These are phyloP conservation scores for Pochonia chlamydosporia DNA, from an alignment of 2,329 filamentous ascomycete species.

Conservation along the genomic window DNA sequence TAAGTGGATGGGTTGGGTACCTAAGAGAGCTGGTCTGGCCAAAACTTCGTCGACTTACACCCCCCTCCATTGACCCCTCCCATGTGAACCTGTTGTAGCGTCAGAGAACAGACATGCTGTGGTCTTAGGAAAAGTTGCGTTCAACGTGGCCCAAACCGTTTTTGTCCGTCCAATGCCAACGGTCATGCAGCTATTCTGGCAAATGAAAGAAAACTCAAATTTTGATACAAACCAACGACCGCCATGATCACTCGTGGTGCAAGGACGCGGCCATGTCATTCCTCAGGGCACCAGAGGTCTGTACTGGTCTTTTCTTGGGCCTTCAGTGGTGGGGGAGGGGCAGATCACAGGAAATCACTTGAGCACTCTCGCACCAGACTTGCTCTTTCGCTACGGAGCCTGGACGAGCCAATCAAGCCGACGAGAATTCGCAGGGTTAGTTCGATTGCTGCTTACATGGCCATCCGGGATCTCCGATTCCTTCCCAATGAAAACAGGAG, in stretches of 20 bases:
- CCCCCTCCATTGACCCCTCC: constrained; percentile 1
- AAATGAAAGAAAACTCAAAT: not conserved
- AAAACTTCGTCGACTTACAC: constrained; percentile 3
- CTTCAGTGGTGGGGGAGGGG: not conserved
- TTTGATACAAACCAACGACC: not conserved
- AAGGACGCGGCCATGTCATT: no score
- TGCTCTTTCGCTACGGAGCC: no score
- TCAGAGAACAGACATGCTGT: not conserved
- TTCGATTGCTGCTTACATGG: not conserved
- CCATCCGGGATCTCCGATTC: not conserved
- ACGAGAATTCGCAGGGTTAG: constrained; percentile 1
- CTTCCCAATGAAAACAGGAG: not conserved
- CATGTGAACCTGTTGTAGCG: not conserved
- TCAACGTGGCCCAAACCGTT: not conserved
- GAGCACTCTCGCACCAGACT: no score
- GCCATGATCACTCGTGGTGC: not conserved
- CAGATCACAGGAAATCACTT: not conserved
- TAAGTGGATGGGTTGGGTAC: constrained; percentile 2
- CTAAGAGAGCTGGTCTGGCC: not conserved
- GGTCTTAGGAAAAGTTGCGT: not conserved
- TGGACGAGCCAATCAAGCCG: not conserved
- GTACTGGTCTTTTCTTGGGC: not conserved
- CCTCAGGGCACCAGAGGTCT: no score
- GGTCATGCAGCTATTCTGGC: no score
- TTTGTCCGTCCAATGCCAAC: not conserved